phyloP scores from a whole-genome alignment of 345 rosid genomes.

The Eucalyptus curtisii region DNA sequence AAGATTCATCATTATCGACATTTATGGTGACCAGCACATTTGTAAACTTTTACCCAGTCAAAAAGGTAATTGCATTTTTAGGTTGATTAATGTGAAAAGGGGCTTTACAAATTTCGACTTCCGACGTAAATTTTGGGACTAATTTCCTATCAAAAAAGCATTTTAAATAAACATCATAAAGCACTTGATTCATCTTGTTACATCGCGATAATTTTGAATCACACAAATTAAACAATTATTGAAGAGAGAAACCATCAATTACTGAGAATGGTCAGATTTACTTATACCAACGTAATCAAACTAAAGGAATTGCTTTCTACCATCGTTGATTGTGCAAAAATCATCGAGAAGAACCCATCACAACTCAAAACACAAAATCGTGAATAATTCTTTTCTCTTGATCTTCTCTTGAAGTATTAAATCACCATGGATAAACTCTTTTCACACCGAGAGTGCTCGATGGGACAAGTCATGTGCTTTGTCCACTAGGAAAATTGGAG shows the following conservation, averaged over 20 bases:
- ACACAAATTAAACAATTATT: not conserved
- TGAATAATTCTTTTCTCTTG: not conserved
- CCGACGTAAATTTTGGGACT: not conserved
- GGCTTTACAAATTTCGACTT: not conserved
- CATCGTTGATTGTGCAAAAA: rapidly evolving
- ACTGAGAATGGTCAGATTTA: rapidly evolving
- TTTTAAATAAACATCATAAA: not conserved
- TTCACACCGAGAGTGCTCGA: not conserved
- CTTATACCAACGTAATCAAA: rapidly evolving
- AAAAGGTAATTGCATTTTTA: not conserved
- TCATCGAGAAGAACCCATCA: rapidly evolving
- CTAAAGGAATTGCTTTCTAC: not conserved
- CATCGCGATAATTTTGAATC: rapidly evolving
- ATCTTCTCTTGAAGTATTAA: not conserved
- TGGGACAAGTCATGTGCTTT: not conserved
- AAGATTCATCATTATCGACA: not conserved
- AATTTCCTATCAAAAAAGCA: not conserved
- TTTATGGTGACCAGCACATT: not conserved
- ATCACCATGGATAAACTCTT: no score
- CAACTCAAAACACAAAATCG: no score
- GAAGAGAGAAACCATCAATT: not conserved
- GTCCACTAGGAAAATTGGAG: not conserved
- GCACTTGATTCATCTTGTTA: rapidly evolving
- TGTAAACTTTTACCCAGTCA: not conserved
- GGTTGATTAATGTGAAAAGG: not conserved